phyloP scores from a whole-genome alignment of 495 filamentous ascomycete species.

The Aspergillus bridgeri region DNA sequence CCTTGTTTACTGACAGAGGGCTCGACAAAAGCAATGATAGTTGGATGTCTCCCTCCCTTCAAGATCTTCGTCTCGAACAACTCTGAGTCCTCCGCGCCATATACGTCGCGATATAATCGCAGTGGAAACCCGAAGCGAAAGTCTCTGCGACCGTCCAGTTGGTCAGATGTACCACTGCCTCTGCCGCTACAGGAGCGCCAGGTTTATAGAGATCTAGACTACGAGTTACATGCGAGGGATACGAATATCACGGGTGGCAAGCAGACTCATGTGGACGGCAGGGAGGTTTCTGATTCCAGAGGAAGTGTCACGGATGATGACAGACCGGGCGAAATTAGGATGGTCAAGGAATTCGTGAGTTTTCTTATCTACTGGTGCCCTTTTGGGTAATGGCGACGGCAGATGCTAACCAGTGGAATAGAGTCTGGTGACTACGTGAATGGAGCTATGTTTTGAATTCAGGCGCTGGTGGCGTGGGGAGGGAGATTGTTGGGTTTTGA shows the following conservation, averaged over 20 bases:
- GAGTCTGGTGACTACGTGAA: not conserved
- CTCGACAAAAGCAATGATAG: conserved; percentile 47
- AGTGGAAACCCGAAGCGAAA: conserved; percentile 5
- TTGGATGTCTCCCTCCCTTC: conserved; percentile 48
- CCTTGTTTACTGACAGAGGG: no score
- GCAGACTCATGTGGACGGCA: not conserved
- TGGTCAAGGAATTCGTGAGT: conserved; percentile 25
- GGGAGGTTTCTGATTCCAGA: not conserved
- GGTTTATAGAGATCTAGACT: conserved; percentile 3
- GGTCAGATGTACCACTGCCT: conserved; percentile 8
- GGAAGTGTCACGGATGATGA: conserved; percentile 3
- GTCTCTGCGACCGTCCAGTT: not conserved
- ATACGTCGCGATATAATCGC: conserved; percentile 5
- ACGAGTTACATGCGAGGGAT: conserved; percentile 6
- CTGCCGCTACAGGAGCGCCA: conserved; percentile 2
- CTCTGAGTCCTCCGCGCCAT: not conserved
- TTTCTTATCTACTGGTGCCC: not conserved
- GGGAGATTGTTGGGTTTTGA: not conserved
- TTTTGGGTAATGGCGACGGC: not conserved
- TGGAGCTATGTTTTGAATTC: no score
- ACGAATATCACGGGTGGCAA: conserved; percentile 7
- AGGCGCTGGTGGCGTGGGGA: no score
- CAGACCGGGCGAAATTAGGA: conserved; percentile 11
- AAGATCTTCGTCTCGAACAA: conserved; percentile 28
- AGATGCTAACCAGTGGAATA: not conserved